A percentile compares a stretch with the other conserved stretches of the same genome.
phyloP scores from a whole-genome alignment of 2,329 filamentous ascomycete genomes.

The Aspergillus viridinutans region DNA sequence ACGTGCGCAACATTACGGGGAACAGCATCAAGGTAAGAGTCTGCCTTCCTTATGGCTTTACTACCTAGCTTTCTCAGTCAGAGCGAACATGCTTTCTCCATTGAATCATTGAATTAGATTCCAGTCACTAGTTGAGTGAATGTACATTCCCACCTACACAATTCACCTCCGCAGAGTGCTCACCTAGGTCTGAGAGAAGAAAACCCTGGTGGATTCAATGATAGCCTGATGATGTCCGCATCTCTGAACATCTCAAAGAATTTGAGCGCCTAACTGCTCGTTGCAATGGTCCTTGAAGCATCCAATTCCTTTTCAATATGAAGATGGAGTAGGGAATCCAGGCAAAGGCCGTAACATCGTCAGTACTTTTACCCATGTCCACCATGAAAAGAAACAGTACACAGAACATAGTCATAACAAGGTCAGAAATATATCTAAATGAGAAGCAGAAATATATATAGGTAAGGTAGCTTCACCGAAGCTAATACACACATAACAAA shows the following conservation, averaged over 20 bases:
- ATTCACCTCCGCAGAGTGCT: not conserved
- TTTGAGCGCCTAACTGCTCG: not conserved
- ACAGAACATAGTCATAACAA: constrained; percentile 9
- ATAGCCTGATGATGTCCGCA: not conserved
- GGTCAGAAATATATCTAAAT: constrained; percentile 9
- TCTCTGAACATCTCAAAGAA: not conserved
- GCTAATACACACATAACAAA: not conserved
- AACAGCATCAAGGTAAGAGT: too few species aligned
- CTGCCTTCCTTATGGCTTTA: not conserved
- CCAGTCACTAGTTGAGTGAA: not conserved
- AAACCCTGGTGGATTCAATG: not conserved
- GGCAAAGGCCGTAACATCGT: not conserved
- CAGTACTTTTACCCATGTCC: not conserved
- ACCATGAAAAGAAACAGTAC: constrained; percentile 7
- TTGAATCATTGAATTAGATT: not conserved
- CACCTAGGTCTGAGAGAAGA: not conserved
- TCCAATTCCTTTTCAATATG: not conserved
- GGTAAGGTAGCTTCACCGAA: not conserved
- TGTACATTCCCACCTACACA: not conserved
- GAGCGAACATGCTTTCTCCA: not conserved
- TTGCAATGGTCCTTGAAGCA: not conserved
- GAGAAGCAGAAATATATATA: constrained; percentile 8
- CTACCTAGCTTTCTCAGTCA: not conserved
- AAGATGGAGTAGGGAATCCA: not conserved
- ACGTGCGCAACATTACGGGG: not conserved